Conservation (phyloP, 768 basidiomycete species). For the Pleurotus cornucopiae region DNA sequence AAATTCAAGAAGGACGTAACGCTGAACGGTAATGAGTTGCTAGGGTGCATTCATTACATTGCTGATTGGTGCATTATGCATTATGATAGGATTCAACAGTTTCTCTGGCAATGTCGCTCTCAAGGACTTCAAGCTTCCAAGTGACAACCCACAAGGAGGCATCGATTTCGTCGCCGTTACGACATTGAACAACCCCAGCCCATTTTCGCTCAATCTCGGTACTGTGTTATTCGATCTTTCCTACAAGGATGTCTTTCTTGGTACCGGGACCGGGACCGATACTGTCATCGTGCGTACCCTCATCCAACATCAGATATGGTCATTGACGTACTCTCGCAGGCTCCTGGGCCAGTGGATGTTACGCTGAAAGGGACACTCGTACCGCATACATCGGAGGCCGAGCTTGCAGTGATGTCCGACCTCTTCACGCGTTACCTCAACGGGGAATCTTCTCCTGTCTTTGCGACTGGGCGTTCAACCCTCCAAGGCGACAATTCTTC, state of each 20-base stretch:
- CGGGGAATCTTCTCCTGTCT: slow-evolving; percentile 50
- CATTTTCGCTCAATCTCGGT: slow-evolving; percentile 67
- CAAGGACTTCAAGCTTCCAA: slow-evolving; percentile 58
- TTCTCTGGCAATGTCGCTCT: slow-evolving; percentile 55
- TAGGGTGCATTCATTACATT: neutral
- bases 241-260: slow-evolving; percentile 54
- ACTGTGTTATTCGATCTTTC: slow-evolving; percentile 59
- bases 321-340: slow-evolving; percentile 24
- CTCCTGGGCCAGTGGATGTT: slow-evolving; percentile 52
- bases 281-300: slow-evolving; percentile 43
- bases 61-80: neutral
- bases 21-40: slow-evolving; percentile 41
- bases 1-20: slow-evolving; percentile 58
- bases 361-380: slow-evolving; percentile 54
- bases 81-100: slow-evolving; percentile 47
- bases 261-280: slow-evolving; percentile 47
- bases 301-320: neutral
- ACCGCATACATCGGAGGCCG: slow-evolving; percentile 40
- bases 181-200: slow-evolving; percentile 53
- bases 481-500: slow-evolving; percentile 48
- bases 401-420: slow-evolving; percentile 48
- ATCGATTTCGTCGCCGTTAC: slow-evolving; percentile 62
- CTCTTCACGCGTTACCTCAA: slow-evolving; percentile 75
- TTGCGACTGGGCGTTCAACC: slow-evolving; percentile 58
- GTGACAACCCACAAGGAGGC: slow-evolving; percentile 62